These are phyloP conservation scores for Colletotrichum sp. DNA, from an alignment of 2,329 filamentous ascomycete species.

Conservation along the genomic window DNA sequence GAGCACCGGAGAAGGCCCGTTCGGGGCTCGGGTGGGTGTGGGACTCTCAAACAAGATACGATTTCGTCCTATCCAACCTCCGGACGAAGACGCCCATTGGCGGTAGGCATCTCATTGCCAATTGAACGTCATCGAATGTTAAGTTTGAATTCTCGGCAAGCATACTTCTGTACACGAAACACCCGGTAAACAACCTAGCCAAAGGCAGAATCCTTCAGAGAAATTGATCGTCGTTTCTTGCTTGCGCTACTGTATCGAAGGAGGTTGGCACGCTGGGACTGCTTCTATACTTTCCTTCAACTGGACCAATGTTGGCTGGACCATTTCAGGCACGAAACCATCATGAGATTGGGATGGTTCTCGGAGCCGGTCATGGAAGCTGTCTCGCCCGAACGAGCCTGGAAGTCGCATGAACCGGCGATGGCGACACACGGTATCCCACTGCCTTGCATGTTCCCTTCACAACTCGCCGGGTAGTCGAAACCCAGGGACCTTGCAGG, in stretches of 20 bases:
- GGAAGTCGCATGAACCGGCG: background rate
- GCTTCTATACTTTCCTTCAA: background rate
- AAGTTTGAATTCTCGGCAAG: background rate
- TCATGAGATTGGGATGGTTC: background rate
- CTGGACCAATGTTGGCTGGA: too few species aligned
- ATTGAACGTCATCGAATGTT: background rate
- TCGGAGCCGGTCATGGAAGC: background rate
- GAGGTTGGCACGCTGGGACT: background rate
- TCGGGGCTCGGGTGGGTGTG: background rate
- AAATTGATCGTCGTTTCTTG: background rate
- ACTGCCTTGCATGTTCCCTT: background rate
- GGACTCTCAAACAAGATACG: background rate
- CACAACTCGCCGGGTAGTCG: background rate
- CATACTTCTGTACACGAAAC: background rate
- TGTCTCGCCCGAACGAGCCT: background rate
- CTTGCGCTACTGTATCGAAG: background rate
- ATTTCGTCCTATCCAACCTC: background rate
- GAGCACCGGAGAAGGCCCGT: background rate
- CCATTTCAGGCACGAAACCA: background rate
- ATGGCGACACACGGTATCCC: background rate
- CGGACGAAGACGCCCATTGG: background rate
- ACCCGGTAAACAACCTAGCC: background rate
- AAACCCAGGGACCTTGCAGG: background rate
- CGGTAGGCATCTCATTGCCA: background rate
- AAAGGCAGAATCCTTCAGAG: background rate